These are phyloP conservation scores for Candida coquimbonensis DNA, from an alignment of 805 yeast genomes.

Conservation along the genomic window DNA sequence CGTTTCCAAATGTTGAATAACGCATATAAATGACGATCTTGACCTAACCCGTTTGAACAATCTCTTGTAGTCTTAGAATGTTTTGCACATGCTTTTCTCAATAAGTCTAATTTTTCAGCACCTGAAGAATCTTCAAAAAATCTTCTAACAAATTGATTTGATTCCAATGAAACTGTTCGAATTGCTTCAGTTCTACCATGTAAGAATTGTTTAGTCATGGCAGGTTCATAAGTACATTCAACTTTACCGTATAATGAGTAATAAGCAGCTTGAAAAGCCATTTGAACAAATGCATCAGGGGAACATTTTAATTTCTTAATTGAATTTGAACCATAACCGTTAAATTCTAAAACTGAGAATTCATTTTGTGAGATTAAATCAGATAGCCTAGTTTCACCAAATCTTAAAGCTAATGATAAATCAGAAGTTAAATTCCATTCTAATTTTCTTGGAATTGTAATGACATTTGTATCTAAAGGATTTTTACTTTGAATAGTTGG, in stretches of 20 bases:
- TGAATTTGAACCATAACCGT: slow-evolving; percentile 59
- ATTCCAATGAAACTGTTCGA: slow-evolving; percentile 74
- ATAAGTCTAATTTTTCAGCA: slow-evolving; percentile 45
- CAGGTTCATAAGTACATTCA: slow-evolving; percentile 93
- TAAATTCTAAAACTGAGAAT: slow-evolving; percentile 71
- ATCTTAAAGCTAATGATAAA: slow-evolving; percentile 69
- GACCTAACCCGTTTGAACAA: slow-evolving; percentile 77
- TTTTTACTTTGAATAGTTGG: slow-evolving; percentile 40
- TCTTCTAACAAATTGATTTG: slow-evolving; percentile 75
- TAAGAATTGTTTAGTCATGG: slow-evolving; percentile 82
- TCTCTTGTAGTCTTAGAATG: slow-evolving; percentile 64
- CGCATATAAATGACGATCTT: slow-evolving; percentile 86
- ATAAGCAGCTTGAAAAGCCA: slow-evolving; percentile 90
- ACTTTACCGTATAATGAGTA: slow-evolving; percentile 89
- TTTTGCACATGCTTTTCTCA: slow-evolving; percentile 61
- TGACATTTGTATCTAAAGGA: slow-evolving; percentile 35
- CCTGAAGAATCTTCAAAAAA: slow-evolving; percentile 66
- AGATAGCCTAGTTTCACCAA: slow-evolving; percentile 84
- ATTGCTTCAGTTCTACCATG: slow-evolving; percentile 94
- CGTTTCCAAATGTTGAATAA: slow-evolving; percentile 82
- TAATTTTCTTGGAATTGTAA: slow-evolving; percentile 74
- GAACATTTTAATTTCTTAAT: slow-evolving; percentile 82
- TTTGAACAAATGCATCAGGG: slow-evolving; percentile 92
- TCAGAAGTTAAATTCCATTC: slow-evolving; percentile 85
- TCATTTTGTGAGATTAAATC: slow-evolving; percentile 88